Base-by-base conservation (phyloP, 306 rosid species). In the Pyrus bretschneideri region DNA sequence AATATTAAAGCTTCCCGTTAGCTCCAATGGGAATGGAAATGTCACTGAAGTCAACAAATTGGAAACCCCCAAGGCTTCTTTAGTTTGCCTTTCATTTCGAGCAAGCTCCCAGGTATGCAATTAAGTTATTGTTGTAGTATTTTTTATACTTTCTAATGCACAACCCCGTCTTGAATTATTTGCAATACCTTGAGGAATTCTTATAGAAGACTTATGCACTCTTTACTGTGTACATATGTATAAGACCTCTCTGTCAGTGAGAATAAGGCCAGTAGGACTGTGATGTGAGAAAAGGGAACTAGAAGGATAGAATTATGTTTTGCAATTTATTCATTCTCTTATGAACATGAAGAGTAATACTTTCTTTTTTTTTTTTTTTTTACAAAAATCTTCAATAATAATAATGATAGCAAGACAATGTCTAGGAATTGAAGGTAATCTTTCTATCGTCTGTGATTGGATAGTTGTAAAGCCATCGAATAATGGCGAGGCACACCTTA, bases 51-150 rank as follows among this genome's bases (percentile, higher is more conserved):
- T 83, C 38, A 84, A 78, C 54, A 83, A 74, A 57, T 71, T 82
- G 15, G 66, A 75, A 23, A 70, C 86, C 65, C 92, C 91, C 17
- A 87, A 76, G 79, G 97, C 93, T 57, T 78, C 97, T 72, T 83
- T 95, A 74, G 35, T 90, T 22, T 89, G 97, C 74, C 92, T 95
- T 81, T 80, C 90, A 69, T 95, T 95, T 85, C 94, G 97, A 72
- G 93, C 93, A 79, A 90, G 61, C 89, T 87, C 97, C 40, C 88
- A 85, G 97, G 97, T 91, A 78, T 67, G 54, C 65, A 49, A 66
- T 79, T 19, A 18, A 49, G 67, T 63, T 57, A 18, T 84, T 52
- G 5, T 0, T 30, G 1, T 27, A 42, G 23, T 29, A 12, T 52
- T 29, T 61, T 8, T 38, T 35, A 31, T 25, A 7, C 3, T 58